Conservation (phyloP, 176 grass and related monocot genomes). For the Cenchrus purpureus region DNA sequence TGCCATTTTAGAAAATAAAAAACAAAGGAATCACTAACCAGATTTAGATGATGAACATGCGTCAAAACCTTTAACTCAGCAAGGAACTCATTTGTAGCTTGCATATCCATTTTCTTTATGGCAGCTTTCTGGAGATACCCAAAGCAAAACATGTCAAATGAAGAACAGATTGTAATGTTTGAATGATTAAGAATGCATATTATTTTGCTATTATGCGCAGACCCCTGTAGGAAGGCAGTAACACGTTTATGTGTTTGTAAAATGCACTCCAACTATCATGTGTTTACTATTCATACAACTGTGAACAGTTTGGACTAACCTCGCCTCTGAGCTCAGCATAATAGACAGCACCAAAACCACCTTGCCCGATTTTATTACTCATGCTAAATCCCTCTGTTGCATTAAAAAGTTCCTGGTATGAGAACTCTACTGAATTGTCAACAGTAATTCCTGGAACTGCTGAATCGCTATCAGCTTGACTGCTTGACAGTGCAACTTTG, state of each 20-base stretch:
- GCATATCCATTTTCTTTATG: conserved; percentile 98
- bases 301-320: conserved; percentile 53
- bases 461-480: conserved; percentile 42
- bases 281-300: conserved; percentile 25
- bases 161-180: conserved; percentile 19
- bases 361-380: conserved; percentile 94
- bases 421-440: conserved; percentile 84
- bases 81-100: conserved; percentile 84
- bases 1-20: background rate
- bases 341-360: conserved; percentile 76
- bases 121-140: conserved; percentile 78
- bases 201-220: background rate
- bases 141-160: conserved; percentile 27
- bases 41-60: conserved; percentile 98
- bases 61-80: conserved; percentile 94
- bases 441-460: conserved; percentile 68
- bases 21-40: conserved; percentile 58
- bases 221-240: background rate
- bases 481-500: conserved; percentile 39
- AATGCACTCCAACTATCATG: conserved; percentile 10
- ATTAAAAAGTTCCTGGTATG: conserved; percentile 81
- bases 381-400: conserved; percentile 90
- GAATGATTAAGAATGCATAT: conserved; percentile 15
- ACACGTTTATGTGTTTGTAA: background rate
- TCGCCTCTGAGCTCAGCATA: conserved; percentile 94